Evolutionary conservation across 257 asterid genomes (phyloP).

Genomic region (Paraleonurus japonicus): DNA sequence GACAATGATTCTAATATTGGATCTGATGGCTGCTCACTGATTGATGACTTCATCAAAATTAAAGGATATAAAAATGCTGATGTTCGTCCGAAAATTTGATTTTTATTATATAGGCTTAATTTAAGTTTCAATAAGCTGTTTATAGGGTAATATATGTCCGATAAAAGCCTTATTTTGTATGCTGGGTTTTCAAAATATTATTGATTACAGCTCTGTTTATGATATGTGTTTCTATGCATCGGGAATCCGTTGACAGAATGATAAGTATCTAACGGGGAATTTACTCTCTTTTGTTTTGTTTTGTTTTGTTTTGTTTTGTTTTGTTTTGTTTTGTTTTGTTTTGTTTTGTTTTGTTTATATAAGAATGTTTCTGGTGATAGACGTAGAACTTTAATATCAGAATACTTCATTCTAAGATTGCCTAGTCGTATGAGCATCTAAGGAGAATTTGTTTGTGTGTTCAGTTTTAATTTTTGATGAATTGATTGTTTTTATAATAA

Average conservation of each 20-base stretch:
- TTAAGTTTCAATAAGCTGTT: neutral
- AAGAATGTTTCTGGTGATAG: neutral
- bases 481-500: neutral
- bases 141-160: neutral
- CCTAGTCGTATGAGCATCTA: no score
- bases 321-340: no score
- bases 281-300: neutral
- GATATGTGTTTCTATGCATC: neutral
- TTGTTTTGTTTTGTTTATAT: no score
- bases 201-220: conserved; percentile 1
- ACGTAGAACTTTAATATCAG: neutral
- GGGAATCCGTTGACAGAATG: neutral
- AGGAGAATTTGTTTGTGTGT: neutral
- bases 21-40: conserved; percentile 17
- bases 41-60: neutral
- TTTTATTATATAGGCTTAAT: neutral
- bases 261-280: neutral
- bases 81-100: neutral
- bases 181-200: neutral
- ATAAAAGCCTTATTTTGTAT: neutral
- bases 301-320: no score
- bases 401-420: no score
- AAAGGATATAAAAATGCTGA: neutral
- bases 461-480: neutral
- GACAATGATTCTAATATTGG: conserved; percentile 4